phyloP scores from a whole-genome alignment of 495 filamentous ascomycete genomes.

The Aspergillus baeticus region DNA sequence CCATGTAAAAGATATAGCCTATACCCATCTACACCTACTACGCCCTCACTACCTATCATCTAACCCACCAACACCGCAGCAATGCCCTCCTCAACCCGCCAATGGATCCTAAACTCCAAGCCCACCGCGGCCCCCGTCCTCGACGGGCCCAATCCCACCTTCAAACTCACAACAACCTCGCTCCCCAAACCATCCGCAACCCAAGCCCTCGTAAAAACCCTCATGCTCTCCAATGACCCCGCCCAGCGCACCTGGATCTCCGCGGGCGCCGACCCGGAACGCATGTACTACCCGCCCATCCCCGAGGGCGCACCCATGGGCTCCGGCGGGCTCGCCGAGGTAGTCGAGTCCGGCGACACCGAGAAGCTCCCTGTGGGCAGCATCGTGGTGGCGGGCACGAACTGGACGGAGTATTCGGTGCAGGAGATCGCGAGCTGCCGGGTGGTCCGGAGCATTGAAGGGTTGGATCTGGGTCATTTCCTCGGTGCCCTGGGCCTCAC shows the following conservation, averaged over 20 bases:
- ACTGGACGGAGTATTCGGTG: slow-evolving; percentile 54
- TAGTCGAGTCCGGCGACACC: slow-evolving; percentile 35
- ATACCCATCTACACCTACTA: neutral
- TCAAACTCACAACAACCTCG: slow-evolving; percentile 42
- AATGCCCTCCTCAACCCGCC: slow-evolving; percentile 22
- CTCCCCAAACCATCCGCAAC: slow-evolving; percentile 47
- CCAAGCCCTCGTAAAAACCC: slow-evolving; percentile 56
- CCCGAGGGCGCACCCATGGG: slow-evolving; percentile 59
- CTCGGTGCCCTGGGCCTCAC: slow-evolving; percentile 50
- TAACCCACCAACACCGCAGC: neutral
- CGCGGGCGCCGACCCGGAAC: slow-evolving; percentile 34
- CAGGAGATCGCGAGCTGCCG: slow-evolving; percentile 32
- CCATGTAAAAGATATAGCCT: no score
- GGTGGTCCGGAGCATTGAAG: slow-evolving; percentile 28
- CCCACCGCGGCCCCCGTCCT: slow-evolving; percentile 17
- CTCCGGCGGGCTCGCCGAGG: slow-evolving; percentile 46
- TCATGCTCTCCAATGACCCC: slow-evolving; percentile 68
- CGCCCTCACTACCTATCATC: neutral
- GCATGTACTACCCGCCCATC: slow-evolving; percentile 61
- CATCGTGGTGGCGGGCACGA: slow-evolving; percentile 35
- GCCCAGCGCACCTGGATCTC: slow-evolving; percentile 68
- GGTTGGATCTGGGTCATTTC: slow-evolving; percentile 43
- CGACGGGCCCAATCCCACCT: slow-evolving; percentile 36
- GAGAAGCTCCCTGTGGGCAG: slow-evolving; percentile 29
- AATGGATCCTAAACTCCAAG: slow-evolving; percentile 39